Percentiles rank a stretch among this genome's conserved stretches.
phyloP scores from a whole-genome alignment of 2,329 filamentous ascomycete species.

The Calonectria naviculata region DNA sequence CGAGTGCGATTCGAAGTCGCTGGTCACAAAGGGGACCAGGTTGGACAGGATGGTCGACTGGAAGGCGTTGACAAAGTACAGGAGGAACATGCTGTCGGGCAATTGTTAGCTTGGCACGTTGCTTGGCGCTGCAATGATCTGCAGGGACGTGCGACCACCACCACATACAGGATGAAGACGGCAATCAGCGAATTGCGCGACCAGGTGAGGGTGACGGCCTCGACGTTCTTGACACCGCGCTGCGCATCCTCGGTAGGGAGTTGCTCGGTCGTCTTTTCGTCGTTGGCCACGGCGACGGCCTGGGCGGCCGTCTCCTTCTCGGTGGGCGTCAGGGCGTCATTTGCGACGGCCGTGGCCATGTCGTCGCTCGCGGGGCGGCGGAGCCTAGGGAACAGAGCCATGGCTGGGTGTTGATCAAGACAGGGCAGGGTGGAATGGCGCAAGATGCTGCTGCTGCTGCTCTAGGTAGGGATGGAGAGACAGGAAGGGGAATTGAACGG shows the following conservation, averaged over 20 bases:
- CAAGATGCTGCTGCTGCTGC: not conserved
- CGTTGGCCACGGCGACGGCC: not conserved
- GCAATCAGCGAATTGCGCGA: constrained; percentile 45
- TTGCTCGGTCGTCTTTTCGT: not conserved
- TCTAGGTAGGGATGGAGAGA: not conserved
- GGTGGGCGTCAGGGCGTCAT: not conserved
- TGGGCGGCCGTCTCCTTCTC: not conserved
- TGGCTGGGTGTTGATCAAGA: not conserved
- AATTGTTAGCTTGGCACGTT: not conserved
- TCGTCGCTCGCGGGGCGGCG: not conserved
- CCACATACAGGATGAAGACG: constrained; percentile 46
- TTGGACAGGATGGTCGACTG: constrained; percentile 54
- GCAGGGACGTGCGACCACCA: not conserved
- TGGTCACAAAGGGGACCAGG: constrained; percentile 59
- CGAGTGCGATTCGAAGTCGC: constrained; percentile 62
- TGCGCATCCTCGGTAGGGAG: constrained; percentile 14
- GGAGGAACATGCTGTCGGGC: constrained; percentile 51
- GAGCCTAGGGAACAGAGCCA: not conserved
- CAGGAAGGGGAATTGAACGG: not conserved
- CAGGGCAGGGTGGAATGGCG: not conserved
- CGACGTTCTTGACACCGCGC: constrained; percentile 47
- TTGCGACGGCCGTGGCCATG: not conserved
- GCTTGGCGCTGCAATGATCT: not conserved
- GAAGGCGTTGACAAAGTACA: constrained; percentile 62
- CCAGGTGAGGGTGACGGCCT: constrained; percentile 51